phyloP scores from a whole-genome alignment of 202 grass and related monocot species.

The Hordeum pubiflorum region DNA sequence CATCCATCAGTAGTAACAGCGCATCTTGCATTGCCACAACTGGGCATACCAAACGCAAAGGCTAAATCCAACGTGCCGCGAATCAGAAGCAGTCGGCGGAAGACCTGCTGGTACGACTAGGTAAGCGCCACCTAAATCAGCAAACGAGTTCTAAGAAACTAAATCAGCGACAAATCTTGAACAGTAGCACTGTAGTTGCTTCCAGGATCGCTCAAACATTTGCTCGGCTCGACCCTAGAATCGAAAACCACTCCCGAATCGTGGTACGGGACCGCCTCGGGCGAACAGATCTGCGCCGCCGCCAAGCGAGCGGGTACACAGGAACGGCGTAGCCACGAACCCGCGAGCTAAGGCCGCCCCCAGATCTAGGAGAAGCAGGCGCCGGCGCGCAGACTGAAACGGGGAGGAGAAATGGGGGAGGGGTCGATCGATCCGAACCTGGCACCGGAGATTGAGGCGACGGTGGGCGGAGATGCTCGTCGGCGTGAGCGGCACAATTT shows the following conservation, averaged over 20 bases:
- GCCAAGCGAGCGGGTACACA: neutral
- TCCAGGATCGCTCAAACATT: neutral
- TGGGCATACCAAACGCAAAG: neutral
- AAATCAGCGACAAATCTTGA: slow-evolving; percentile 1
- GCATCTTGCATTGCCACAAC: neutral
- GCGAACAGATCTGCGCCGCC: neutral
- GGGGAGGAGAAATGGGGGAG: neutral
- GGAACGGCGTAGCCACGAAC: neutral
- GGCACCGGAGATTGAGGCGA: neutral
- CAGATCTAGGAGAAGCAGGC: neutral
- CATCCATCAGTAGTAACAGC: neutral
- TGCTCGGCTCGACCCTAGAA: neutral
- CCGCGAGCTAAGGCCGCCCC: neutral
- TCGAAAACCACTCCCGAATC: neutral
- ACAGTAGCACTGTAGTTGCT: neutral
- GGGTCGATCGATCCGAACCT: neutral
- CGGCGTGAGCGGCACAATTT: neutral
- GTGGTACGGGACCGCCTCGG: neutral
- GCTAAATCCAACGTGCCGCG: neutral
- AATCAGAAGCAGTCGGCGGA: neutral
- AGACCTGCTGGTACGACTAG: neutral
- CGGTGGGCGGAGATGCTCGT: neutral
- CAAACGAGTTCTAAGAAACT: neutral
- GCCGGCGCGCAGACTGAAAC: neutral
- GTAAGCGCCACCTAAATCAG: neutral